Conservation (phyloP, 805 yeast species). For the Teunomyces stri region DNA sequence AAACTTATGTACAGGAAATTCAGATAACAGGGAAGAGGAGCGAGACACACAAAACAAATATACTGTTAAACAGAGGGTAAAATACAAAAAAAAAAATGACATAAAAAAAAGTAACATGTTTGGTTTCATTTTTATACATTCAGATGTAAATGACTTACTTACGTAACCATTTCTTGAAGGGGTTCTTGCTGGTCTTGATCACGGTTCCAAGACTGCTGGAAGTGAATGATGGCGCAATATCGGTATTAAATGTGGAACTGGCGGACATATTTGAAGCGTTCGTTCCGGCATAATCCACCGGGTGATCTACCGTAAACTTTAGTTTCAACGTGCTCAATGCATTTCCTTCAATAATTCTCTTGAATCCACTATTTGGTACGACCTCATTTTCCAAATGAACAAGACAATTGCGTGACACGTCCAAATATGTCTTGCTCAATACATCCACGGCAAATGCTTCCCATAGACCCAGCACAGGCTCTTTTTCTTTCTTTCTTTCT, state of each 20-base stretch:
- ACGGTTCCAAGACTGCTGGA: constrained; percentile 22
- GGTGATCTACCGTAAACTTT: constrained; percentile 21
- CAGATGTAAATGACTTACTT: constrained; percentile 8
- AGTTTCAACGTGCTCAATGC: constrained; percentile 31
- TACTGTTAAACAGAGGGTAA: no score
- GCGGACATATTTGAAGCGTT: background rate
- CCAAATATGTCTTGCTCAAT: constrained; percentile 30
- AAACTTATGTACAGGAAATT: background rate
- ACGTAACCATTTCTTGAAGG: constrained; percentile 41
- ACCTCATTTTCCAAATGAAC: constrained; percentile 26
- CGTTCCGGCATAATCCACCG: background rate
- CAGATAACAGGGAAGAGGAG: no score
- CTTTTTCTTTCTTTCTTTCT: background rate
- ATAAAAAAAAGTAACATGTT: background rate
- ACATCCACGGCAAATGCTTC: constrained; percentile 32
- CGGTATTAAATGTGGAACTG: background rate
- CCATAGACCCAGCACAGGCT: constrained; percentile 21
- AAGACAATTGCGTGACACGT: constrained; percentile 28
- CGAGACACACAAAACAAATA: no score
- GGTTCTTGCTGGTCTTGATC: constrained; percentile 29
- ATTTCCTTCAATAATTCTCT: constrained; percentile 27
- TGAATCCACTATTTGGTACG: constrained; percentile 22
- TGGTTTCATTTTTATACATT: background rate
- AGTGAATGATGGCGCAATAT: constrained; percentile 21
- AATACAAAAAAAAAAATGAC: background rate